phyloP scores from a whole-genome alignment of 108 stramenopile genomes.

The Bacterosira constricta region DNA sequence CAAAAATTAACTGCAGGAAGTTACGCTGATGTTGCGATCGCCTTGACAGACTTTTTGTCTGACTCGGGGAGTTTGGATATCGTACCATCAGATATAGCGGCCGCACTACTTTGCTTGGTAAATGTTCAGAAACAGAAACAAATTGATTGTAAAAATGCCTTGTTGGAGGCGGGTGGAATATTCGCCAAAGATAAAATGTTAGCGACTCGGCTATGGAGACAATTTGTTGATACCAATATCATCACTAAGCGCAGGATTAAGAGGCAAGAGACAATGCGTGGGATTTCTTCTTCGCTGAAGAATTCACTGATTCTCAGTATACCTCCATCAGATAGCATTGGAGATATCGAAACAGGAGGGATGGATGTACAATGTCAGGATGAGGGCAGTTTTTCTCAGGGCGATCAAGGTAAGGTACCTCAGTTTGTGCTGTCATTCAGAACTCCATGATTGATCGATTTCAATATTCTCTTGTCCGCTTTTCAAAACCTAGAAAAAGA shows the following conservation, averaged over 20 bases:
- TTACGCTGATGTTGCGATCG: conserved; percentile 74
- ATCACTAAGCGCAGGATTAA: background rate
- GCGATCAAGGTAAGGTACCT: background rate
- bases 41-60: conserved; percentile 84
- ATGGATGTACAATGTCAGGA: background rate
- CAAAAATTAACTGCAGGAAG: conserved; percentile 53
- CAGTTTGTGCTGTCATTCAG: background rate
- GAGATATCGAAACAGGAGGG: conserved; percentile 6
- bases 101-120: conserved; percentile 49
- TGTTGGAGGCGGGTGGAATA: conserved; percentile 34
- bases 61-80: conserved; percentile 68
- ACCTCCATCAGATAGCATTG: background rate
- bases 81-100: conserved; percentile 55
- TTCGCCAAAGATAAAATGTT: conserved; percentile 41
- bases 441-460: background rate
- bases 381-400: background rate
- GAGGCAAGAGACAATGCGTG: background rate
- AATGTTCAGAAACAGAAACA: conserved; percentile 54
- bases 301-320: background rate
- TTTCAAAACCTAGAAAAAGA: background rate
- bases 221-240: conserved; percentile 1
- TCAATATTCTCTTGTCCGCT: background rate
- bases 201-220: conserved; percentile 18
- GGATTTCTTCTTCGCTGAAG: background rate
- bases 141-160: conserved; percentile 33